Evolutionary conservation across 495 filamentous ascomycete species (phyloP).

Genomic region (Cercophora sp.): DNA sequence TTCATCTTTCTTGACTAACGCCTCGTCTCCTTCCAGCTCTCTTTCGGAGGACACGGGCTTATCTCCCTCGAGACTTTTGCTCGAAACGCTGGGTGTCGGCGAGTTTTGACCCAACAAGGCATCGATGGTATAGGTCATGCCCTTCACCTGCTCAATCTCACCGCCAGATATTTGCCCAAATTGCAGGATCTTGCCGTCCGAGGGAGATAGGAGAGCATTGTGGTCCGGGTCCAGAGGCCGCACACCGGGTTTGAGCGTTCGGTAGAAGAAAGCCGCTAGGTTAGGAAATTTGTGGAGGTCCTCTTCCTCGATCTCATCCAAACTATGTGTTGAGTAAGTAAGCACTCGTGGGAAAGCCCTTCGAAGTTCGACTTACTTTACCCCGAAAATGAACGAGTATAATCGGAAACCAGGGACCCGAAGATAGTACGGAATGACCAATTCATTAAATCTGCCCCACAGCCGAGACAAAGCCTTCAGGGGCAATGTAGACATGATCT

Average conservation of each 20-base stretch:
- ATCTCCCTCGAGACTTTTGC: slow-evolving; percentile 17
- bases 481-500: slow-evolving; percentile 92
- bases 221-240: slow-evolving; percentile 82
- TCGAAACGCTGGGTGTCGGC: slow-evolving; percentile 39
- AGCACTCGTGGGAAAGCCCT: neutral
- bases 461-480: slow-evolving; percentile 88
- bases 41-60: slow-evolving; percentile 14
- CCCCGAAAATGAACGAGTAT: slow-evolving; percentile 89
- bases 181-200: slow-evolving; percentile 87
- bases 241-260: slow-evolving; percentile 80
- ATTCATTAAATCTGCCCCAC: slow-evolving; percentile 95
- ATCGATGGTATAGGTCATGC: slow-evolving; percentile 95
- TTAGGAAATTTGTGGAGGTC: slow-evolving; percentile 90
- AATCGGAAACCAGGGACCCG: slow-evolving; percentile 92
- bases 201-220: slow-evolving; percentile 74
- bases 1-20: slow-evolving; percentile 70
- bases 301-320: slow-evolving; percentile 79
- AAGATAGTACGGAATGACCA: slow-evolving; percentile 84
- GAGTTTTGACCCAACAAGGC: slow-evolving; percentile 72
- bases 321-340: slow-evolving; percentile 33
- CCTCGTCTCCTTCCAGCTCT: slow-evolving; percentile 45
- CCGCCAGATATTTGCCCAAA: slow-evolving; percentile 88
- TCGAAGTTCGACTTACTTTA: slow-evolving; percentile 54
- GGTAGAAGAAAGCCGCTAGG: slow-evolving; percentile 95
- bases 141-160: slow-evolving; percentile 98